Percentiles rank a stretch among this genome's conserved stretches.
phyloP scores from a whole-genome alignment of 139 green algal genomes.

The Micractinium conductrix region DNA sequence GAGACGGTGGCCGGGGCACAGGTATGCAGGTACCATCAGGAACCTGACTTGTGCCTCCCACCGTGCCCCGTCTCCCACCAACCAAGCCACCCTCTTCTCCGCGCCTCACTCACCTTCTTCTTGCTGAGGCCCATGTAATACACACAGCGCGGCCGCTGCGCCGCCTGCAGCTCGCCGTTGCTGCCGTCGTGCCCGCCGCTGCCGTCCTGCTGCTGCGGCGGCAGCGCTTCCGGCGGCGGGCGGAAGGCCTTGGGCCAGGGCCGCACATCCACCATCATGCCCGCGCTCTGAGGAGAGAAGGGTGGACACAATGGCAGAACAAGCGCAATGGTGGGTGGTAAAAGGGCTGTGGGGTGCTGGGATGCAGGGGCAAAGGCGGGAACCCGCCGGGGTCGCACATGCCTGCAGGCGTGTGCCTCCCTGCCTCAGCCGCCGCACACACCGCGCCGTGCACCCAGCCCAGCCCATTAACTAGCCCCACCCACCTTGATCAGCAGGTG shows the following conservation, averaged over 20 bases:
- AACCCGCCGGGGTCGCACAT: not conserved
- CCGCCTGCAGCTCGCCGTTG: not conserved
- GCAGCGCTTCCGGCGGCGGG: not conserved
- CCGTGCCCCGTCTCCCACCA: too few relatives aligned
- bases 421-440: not conserved
- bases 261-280: conserved; percentile 73
- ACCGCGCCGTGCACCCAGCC: too few relatives aligned
- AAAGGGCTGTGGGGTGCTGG: too few relatives aligned
- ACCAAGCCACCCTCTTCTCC: too few relatives aligned
- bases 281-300: conserved; percentile 38
- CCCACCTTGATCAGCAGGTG: too few relatives aligned
- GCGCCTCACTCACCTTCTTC: conserved; percentile 43
- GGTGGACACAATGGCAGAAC: too few relatives aligned
- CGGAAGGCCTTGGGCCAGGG: conserved; percentile 69
- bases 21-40: too few relatives aligned
- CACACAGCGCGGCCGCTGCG: conserved; percentile 31
- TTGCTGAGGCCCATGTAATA: conserved; percentile 84
- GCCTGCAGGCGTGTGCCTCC: not conserved
- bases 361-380: not conserved
- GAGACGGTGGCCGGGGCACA: too few relatives aligned
- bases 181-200: not conserved
- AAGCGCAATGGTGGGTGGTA: too few relatives aligned
- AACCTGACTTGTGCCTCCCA: too few relatives aligned
- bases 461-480: too few relatives aligned
- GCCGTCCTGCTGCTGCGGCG: not conserved